A percentile compares a stretch with the other conserved stretches of the same genome.
These are phyloP conservation scores for Plasmodium relictum DNA, from an alignment of 169 alveolate genomes.

Conservation along the genomic window DNA sequence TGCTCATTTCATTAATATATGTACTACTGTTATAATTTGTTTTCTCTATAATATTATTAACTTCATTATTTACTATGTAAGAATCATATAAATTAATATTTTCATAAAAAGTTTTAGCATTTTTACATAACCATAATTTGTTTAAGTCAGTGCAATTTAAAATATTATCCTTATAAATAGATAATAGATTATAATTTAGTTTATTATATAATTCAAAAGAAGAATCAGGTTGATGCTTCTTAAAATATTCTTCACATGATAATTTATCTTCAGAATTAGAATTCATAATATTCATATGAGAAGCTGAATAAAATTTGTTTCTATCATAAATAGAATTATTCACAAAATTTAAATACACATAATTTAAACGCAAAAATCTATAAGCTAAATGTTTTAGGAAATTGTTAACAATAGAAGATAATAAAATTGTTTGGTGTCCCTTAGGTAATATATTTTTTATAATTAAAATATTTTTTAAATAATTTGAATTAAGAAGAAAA, in stretches of 20 bases:
- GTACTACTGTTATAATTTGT: no score
- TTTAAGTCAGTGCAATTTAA: slow-evolving; percentile 35
- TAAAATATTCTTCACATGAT: background rate
- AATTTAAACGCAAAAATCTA: slow-evolving; percentile 66
- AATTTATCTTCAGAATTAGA: slow-evolving; percentile 1
- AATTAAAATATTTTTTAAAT: slow-evolving; percentile 43
- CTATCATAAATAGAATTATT: slow-evolving; percentile 53
- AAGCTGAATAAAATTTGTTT: background rate
- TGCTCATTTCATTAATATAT: no score
- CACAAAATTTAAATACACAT: slow-evolving; percentile 64
- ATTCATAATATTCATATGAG: background rate
- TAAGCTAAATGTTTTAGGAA: slow-evolving; percentile 53
- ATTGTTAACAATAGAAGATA: slow-evolving; percentile 67
- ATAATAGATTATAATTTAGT: slow-evolving; percentile 27
- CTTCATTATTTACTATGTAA: background rate
- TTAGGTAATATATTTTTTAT: slow-evolving; percentile 65
- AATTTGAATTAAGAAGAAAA: slow-evolving; percentile 53
- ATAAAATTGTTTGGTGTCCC: slow-evolving; percentile 64
- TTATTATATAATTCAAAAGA: slow-evolving; percentile 18
- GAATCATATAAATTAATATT: slow-evolving; percentile 23
- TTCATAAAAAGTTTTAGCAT: slow-evolving; percentile 49
- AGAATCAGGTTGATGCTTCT: background rate
- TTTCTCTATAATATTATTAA: no score
- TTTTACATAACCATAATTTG: slow-evolving; percentile 43
- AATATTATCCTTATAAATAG: slow-evolving; percentile 23